phyloP scores from a whole-genome alignment of 108 stramenopile species.

The Cyclotella distinguenda region DNA sequence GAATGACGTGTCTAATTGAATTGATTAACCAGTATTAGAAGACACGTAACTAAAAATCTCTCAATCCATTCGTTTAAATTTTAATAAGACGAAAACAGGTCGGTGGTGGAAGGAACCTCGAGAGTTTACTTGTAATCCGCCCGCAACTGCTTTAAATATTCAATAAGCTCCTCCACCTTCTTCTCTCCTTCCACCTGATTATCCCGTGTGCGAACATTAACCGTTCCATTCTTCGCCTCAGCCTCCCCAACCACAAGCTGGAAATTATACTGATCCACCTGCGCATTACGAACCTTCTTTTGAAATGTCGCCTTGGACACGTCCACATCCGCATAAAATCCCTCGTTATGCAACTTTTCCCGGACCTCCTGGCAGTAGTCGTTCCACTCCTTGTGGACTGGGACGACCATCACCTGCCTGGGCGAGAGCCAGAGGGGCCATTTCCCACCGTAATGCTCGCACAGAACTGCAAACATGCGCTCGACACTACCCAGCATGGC shows the following conservation, averaged over 20 bases:
- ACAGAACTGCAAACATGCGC: constrained; percentile 99
- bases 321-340: constrained; percentile 96
- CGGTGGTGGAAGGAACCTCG: too few relatives aligned
- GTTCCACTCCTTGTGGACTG: constrained; percentile 87
- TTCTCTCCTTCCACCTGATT: constrained; percentile 91
- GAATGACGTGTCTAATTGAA: too few relatives aligned
- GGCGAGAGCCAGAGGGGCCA: constrained; percentile 99
- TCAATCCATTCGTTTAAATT: too few relatives aligned
- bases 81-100: too few relatives aligned
- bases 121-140: constrained; percentile 29
- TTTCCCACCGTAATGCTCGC: constrained; percentile 98
- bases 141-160: constrained; percentile 62
- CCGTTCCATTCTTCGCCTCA: constrained; percentile 87
- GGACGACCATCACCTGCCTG: constrained; percentile 95
- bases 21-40: too few relatives aligned
- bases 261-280: constrained; percentile 97
- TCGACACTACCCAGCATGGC: constrained; percentile 99
- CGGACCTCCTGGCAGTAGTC: constrained; percentile 84
- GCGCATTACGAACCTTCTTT: constrained; percentile 98
- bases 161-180: constrained; percentile 86
- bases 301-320: constrained; percentile 90
- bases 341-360: constrained; percentile 82
- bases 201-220: constrained; percentile 91
- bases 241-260: constrained; percentile 95
- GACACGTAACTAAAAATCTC: too few relatives aligned